A percentile compares a stretch with the other conserved stretches of the same genome.
Conservation (phyloP, 192 early-diverging fungal species). For the Hyaloraphidium curvatum region DNA sequence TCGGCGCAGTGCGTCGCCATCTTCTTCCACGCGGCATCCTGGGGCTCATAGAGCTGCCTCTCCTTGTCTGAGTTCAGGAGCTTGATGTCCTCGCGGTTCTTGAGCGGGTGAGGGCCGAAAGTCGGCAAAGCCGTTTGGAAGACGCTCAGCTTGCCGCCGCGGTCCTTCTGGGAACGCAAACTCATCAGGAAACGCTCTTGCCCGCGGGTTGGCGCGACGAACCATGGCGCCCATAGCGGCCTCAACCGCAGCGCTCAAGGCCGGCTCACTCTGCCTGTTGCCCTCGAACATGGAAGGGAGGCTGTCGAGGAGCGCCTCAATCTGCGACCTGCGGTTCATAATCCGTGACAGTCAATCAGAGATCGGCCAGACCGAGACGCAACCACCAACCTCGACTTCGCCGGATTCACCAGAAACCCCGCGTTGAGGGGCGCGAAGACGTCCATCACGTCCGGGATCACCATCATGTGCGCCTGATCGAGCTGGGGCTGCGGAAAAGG, state of each 20-base stretch:
- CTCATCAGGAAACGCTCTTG: too few relatives aligned
- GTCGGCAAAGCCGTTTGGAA: slow-evolving; percentile 78
- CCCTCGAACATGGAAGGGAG: slow-evolving; percentile 67
- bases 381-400: slow-evolving; percentile 37
- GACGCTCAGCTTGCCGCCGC: slow-evolving; percentile 75
- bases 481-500: slow-evolving; percentile 51
- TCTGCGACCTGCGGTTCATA: slow-evolving; percentile 27
- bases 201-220: slow-evolving; percentile 5
- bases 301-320: slow-evolving; percentile 60
- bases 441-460: slow-evolving; percentile 77
- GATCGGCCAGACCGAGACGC: background rate
- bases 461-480: slow-evolving; percentile 85
- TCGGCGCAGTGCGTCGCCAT: slow-evolving; percentile 63
- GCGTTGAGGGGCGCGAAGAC: slow-evolving; percentile 85
- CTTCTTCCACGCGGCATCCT: slow-evolving; percentile 58
- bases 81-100: slow-evolving; percentile 74
- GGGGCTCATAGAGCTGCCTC: slow-evolving; percentile 61
- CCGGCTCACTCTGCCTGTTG: slow-evolving; percentile 51
- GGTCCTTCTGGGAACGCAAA: slow-evolving; percentile 21
- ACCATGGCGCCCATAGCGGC: slow-evolving; percentile 55
- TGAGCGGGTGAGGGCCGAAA: slow-evolving; percentile 71
- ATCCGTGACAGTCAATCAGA: background rate
- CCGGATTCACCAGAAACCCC: slow-evolving; percentile 77
- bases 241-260: slow-evolving; percentile 62
- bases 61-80: slow-evolving; percentile 86